Base-by-base conservation (phyloP, 2,329 filamentous ascomycete genomes). In the Fusarium fracticaudum region DNA sequence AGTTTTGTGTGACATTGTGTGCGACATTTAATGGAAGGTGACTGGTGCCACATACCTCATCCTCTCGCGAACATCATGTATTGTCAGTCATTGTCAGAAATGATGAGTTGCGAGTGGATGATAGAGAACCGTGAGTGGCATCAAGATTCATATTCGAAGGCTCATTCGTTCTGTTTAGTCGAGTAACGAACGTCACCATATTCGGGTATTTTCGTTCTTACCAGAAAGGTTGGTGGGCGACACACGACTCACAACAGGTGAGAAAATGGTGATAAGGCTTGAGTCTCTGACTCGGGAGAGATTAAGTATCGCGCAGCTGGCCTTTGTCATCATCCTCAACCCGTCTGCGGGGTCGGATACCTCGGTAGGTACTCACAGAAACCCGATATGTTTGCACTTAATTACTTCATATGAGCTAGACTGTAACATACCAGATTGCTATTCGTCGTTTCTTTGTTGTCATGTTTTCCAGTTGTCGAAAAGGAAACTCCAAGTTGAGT, bases 21-120 rank as follows among this genome's bases (percentile, higher is more conserved):
- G 61, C 48, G 37, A 58, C 60, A n/a, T 44, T 60, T 63, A 57
- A 60, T 66, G 53, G 48, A 54, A 40, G 48, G 43, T 67, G 66
- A 73, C 71, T 74, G 66, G 71, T 74, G 71, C 71, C 67, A 74
- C 71, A 74, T 67, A 38, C 44, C 48, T 51, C 22, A 37, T 33
- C 35, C 43, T 55, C 43, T 70, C 53, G 53, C 37, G 41, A 45
- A 57, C 26, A 41, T 45, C 50, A 57, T 43, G 14, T 50, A 35
- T 37, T 35, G 26, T 29, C 31, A 22, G 26, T 64, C 40, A 26
- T 44, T 50, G 15, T 65, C 35, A 53, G 20, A 31, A 26, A 38
- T n/a, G 26, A 54, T 29, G 60, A 24, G 41, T 54, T 70, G 60
- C 43, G 29, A 48, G 54, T 69, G 64, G 58, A 44, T 40, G 48